phyloP scores from a whole-genome alignment of 1,284 basidiomycete species.

The Sanghuangporus baumii region DNA sequence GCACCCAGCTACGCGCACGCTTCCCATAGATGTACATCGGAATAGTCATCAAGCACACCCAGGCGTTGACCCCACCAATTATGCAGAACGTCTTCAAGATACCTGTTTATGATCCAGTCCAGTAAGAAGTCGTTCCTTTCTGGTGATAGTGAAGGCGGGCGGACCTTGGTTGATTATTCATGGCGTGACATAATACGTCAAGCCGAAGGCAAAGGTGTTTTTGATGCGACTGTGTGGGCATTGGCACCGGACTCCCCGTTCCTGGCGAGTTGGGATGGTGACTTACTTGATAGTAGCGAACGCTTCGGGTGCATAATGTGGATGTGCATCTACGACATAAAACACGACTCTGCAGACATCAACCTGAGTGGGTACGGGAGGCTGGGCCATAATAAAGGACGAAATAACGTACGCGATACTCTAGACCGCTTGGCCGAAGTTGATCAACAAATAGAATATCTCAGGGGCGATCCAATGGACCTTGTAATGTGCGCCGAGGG shows the following conservation, averaged over 20 bases:
- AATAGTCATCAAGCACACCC: conserved; percentile 18
- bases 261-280: not conserved
- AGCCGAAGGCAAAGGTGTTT: conserved; percentile 18
- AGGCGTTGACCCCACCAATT: conserved; percentile 18
- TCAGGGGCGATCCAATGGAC: conserved; percentile 21
- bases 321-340: conserved; percentile 22
- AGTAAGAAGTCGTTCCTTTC: too few species aligned
- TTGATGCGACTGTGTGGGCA: conserved; percentile 8
- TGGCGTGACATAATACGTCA: conserved; percentile 20
- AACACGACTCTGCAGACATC: conserved; percentile 16
- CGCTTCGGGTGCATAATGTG: conserved; percentile 9
- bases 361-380: not conserved
- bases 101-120: conserved; percentile 2
- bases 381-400: not conserved
- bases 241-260: not conserved
- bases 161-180: conserved; percentile 17
- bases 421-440: conserved; percentile 17
- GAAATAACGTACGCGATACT: conserved; percentile 8
- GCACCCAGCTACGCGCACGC: conserved; percentile 21
- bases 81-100: conserved; percentile 17
- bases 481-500: conserved; percentile 17
- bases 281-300: conserved; percentile 13
- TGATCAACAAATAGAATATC: conserved; percentile 21
- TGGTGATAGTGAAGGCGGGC: not conserved
- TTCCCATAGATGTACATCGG: conserved; percentile 21